phyloP scores from a whole-genome alignment of 768 basidiomycete genomes.

The Tephrocybe rancida region DNA sequence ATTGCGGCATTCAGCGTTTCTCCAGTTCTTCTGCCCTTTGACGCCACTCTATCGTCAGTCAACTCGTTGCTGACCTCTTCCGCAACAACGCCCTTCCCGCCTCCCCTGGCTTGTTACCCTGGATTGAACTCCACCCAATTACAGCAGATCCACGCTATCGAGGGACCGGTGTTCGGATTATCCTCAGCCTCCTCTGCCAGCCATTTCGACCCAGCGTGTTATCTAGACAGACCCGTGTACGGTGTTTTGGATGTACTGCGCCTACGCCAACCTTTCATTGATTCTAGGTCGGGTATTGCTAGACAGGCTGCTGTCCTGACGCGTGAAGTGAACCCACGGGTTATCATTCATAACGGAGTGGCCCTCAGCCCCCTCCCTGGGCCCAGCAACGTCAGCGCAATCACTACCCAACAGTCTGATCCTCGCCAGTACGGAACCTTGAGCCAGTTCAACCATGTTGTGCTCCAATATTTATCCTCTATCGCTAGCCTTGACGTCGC shows the following conservation, averaged over 20 bases:
- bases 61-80: conserved; percentile 43
- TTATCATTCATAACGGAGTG: conserved; percentile 53
- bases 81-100: conserved; percentile 50
- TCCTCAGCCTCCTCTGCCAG: conserved; percentile 28
- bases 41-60: conserved; percentile 46
- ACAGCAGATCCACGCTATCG: conserved; percentile 47
- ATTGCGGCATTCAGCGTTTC: conserved; percentile 46
- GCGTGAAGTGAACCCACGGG: conserved; percentile 45
- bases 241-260: conserved; percentile 59
- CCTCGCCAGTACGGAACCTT: conserved; percentile 60
- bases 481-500: conserved; percentile 49
- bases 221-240: conserved; percentile 60
- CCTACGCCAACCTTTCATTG: conserved; percentile 59
- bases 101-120: conserved; percentile 66
- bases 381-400: conserved; percentile 26
- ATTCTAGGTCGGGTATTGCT: conserved; percentile 41
- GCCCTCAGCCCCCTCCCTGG: conserved; percentile 50
- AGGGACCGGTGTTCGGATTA: conserved; percentile 54
- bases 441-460: conserved; percentile 54
- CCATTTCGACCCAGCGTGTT: conserved; percentile 53
- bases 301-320: conserved; percentile 54
- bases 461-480: conserved; percentile 56
- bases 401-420: conserved; percentile 38
- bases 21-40: conserved; percentile 59
- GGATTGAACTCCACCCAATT: conserved; percentile 40